These are phyloP conservation scores for Magnaporthiopsis poae DNA, from an alignment of 2,329 filamentous ascomycete genomes.

Conservation along the genomic window DNA sequence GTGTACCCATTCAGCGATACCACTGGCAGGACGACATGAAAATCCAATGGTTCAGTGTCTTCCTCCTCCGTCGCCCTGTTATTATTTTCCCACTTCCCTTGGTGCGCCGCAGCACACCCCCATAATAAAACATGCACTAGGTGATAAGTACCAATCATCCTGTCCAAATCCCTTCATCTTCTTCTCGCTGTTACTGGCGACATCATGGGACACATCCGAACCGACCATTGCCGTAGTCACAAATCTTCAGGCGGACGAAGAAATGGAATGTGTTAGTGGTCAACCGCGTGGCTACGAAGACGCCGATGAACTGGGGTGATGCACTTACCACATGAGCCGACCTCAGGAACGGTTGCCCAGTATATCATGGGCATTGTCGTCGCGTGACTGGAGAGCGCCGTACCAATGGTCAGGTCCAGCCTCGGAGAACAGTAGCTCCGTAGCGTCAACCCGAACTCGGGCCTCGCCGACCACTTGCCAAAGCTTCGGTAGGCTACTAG, in stretches of 20 bases:
- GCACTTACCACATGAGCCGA: slow-evolving; percentile 50
- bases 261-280: neutral
- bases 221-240: slow-evolving; percentile 50
- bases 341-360: slow-evolving; percentile 54
- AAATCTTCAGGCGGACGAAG: slow-evolving; percentile 37
- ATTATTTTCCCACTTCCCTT: neutral
- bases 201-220: slow-evolving; percentile 49
- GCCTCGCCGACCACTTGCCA: slow-evolving; percentile 51
- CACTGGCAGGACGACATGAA: too few relatives aligned
- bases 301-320: neutral
- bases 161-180: too few relatives aligned
- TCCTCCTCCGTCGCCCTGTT: too few relatives aligned
- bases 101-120: too few relatives aligned
- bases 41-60: too few relatives aligned
- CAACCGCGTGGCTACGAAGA: neutral
- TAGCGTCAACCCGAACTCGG: slow-evolving; percentile 48
- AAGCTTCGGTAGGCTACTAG: slow-evolving; percentile 47
- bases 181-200: neutral
- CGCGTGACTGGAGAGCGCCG: slow-evolving; percentile 56
- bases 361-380: slow-evolving; percentile 50
- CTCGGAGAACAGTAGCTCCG: slow-evolving; percentile 50
- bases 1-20: too few relatives aligned
- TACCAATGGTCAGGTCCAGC: slow-evolving; percentile 47
- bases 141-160: neutral
- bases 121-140: neutral